Conservation (phyloP, 2,329 filamentous ascomycete species). For the Aspergillus sclerotialis region DNA sequence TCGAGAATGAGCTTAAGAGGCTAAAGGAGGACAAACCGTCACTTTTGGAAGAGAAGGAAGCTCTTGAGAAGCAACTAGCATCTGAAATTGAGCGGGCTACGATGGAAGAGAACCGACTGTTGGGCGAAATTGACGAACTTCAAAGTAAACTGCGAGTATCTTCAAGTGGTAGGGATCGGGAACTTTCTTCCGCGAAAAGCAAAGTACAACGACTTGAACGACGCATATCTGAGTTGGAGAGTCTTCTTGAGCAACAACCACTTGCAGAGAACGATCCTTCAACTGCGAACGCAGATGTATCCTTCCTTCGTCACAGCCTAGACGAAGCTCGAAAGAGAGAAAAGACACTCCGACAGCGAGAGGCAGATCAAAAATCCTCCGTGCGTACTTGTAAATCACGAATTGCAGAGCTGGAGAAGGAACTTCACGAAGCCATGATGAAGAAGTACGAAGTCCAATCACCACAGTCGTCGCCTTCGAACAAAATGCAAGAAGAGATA, state of each 20-base stretch:
- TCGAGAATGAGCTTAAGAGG: conserved; percentile 60
- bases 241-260: conserved; percentile 50
- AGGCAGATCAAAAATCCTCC: conserved; percentile 55
- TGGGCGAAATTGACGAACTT: conserved; percentile 43
- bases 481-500: conserved; percentile 46
- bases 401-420: conserved; percentile 60
- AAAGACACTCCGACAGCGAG: conserved; percentile 58
- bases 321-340: conserved; percentile 60
- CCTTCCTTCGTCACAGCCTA: conserved; percentile 56
- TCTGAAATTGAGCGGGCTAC: conserved; percentile 60
- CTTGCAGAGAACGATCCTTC: conserved; percentile 25
- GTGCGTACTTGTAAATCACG: conserved; percentile 59
- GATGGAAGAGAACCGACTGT: conserved; percentile 57
- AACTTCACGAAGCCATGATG: conserved; percentile 55
- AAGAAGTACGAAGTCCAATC: conserved; percentile 47
- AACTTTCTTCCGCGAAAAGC: conserved; percentile 48
- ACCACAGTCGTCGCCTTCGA: conserved; percentile 44
- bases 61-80: conserved; percentile 58
- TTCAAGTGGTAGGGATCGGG: conserved; percentile 39
- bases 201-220: conserved; percentile 61
- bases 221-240: conserved; percentile 43
- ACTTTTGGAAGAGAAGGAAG: conserved; percentile 50
- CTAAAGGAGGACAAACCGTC: conserved; percentile 58
- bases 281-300: conserved; percentile 44
- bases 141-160: conserved; percentile 43